phyloP scores from a whole-genome alignment of 495 filamentous ascomycete genomes.

The Podospora bellae-mahoneyi region DNA sequence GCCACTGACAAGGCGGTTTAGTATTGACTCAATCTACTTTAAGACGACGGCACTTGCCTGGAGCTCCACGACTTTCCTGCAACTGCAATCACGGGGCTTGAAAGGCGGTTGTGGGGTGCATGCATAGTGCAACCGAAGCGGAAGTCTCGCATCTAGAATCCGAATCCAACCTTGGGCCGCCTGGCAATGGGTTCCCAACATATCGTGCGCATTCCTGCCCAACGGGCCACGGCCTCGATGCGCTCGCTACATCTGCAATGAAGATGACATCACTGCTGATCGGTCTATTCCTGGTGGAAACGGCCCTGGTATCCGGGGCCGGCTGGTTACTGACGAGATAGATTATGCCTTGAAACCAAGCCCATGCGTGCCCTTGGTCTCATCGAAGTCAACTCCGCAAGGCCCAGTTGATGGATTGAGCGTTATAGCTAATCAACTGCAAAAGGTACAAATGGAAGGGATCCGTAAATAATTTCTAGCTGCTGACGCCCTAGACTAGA shows the following conservation, averaged over 20 bases:
- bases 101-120: conserved; percentile 21
- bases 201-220: background rate
- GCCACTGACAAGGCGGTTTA: conserved; percentile 15
- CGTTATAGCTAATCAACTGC: no score
- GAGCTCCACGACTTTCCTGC: conserved; percentile 4
- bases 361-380: no score
- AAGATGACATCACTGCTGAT: background rate
- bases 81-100: background rate
- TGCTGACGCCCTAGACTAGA: no score
- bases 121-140: conserved; percentile 8
- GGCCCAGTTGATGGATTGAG: no score
- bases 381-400: no score
- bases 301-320: background rate
- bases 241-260: background rate
- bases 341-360: background rate
- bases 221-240: background rate
- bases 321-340: background rate
- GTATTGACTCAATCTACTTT: conserved; percentile 17
- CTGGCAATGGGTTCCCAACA: background rate
- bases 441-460: no score
- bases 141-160: background rate
- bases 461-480: no score
- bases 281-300: background rate
- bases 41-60: conserved; percentile 15
- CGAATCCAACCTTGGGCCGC: conserved; percentile 8